These are phyloP conservation scores for Podosphaera xanthii DNA, from an alignment of 2,329 filamentous ascomycete genomes.

Conservation along the genomic window DNA sequence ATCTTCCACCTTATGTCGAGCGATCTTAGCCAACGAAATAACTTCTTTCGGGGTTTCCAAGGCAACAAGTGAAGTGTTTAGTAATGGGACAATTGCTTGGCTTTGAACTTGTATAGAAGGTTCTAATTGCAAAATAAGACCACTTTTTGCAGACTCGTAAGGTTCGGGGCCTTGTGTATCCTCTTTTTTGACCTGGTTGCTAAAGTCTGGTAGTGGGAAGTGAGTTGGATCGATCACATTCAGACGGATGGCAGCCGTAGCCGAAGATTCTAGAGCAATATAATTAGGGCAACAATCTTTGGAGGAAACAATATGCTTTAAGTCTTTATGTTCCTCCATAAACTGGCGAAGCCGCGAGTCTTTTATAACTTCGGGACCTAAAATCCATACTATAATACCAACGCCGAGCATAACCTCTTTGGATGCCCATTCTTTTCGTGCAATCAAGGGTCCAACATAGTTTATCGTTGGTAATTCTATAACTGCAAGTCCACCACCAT, in stretches of 20 bases:
- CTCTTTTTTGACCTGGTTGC: constrained; percentile 17
- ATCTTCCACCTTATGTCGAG: constrained; percentile 19
- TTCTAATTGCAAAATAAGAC: constrained; percentile 10
- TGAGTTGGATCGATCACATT: constrained; percentile 48
- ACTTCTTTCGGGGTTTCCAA: constrained; percentile 22
- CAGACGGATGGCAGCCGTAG: constrained; percentile 43
- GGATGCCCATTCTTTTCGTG: constrained; percentile 49
- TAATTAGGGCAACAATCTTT: constrained; percentile 53
- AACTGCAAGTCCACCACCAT: constrained; percentile 54
- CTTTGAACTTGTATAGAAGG: constrained; percentile 18
- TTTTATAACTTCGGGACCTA: constrained; percentile 43
- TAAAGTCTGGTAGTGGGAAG: constrained; percentile 50
- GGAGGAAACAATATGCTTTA: constrained; percentile 60
- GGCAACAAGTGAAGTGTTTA: constrained; percentile 24
- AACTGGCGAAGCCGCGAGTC: constrained; percentile 45
- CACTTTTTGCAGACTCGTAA: constrained; percentile 10
- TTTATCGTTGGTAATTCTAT: constrained; percentile 51
- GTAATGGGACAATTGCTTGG: constrained; percentile 23
- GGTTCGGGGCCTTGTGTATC: constrained; percentile 1
- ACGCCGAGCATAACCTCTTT: constrained; percentile 42
- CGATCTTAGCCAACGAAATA: constrained; percentile 27
- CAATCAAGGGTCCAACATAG: constrained; percentile 48
- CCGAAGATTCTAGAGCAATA: constrained; percentile 43
- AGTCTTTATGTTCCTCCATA: constrained; percentile 33
- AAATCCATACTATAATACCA: constrained; percentile 54